Percentiles rank a stretch among this genome's conserved stretches.
Evolutionary conservation across 176 grass and related monocot genomes (phyloP).

Genomic region (Triticum timopheevii): DNA sequence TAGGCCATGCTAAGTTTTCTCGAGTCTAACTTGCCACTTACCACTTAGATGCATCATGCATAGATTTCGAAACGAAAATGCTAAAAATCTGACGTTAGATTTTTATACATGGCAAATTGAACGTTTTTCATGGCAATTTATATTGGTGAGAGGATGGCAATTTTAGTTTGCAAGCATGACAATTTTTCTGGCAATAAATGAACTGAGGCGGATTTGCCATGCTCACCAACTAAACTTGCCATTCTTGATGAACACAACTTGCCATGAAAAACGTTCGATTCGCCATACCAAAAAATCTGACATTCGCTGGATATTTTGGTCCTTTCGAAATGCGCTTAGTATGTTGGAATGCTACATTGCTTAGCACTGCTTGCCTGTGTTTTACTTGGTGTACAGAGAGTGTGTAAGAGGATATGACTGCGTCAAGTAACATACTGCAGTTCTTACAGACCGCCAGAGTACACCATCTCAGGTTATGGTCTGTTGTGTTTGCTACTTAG

Average conservation of each 20-base stretch:
- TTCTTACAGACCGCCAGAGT: neutral
- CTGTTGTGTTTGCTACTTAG: neutral
- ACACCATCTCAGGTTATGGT: neutral
- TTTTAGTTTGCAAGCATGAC: too few species aligned
- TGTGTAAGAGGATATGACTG: conserved; percentile 5
- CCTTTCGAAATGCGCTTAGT: neutral
- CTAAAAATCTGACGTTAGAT: too few species aligned
- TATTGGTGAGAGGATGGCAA: too few species aligned
- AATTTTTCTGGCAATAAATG: too few species aligned
- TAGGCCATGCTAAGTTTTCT: neutral
- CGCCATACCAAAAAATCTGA: too few species aligned
- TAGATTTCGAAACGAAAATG: neutral
- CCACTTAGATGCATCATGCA: neutral
- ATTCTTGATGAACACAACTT: too few species aligned
- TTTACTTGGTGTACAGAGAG: neutral
- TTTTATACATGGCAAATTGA: too few species aligned
- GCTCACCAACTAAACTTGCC: too few species aligned
- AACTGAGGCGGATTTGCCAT: too few species aligned
- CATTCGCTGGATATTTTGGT: too few species aligned
- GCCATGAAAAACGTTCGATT: too few species aligned
- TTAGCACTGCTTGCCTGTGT: neutral
- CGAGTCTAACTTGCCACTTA: neutral
- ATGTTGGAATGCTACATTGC: neutral
- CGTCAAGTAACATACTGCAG: neutral
- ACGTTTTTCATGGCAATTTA: too few species aligned